phyloP scores from a whole-genome alignment of 139 green algal genomes.

The Picochlorum sp. region DNA sequence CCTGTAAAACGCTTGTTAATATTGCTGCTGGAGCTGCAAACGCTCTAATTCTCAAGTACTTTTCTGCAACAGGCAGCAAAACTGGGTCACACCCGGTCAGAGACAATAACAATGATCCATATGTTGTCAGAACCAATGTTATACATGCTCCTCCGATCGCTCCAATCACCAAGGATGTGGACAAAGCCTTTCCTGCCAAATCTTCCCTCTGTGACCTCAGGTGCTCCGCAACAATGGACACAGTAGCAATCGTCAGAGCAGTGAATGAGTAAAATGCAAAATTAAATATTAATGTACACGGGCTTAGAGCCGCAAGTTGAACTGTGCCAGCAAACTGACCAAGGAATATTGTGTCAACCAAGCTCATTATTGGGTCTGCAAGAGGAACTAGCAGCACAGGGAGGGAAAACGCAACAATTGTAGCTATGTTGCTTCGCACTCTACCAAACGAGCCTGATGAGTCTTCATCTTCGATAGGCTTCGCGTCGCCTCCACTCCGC shows the following conservation, averaged over 20 bases:
- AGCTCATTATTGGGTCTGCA: slow-evolving; percentile 69
- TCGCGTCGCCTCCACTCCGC: neutral
- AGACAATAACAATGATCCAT: slow-evolving; percentile 31
- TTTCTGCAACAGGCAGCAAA: slow-evolving; percentile 35
- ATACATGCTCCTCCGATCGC: slow-evolving; percentile 6
- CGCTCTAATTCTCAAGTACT: slow-evolving; percentile 66
- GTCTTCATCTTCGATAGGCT: neutral
- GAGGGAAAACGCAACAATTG: slow-evolving; percentile 18
- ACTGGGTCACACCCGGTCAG: slow-evolving; percentile 37
- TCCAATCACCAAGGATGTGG: slow-evolving; percentile 14
- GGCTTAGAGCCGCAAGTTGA: slow-evolving; percentile 64
- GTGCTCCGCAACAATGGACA: slow-evolving; percentile 19
- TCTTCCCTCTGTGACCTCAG: slow-evolving; percentile 8
- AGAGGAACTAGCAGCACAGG: slow-evolving; percentile 56
- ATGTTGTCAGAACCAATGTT: slow-evolving; percentile 14
- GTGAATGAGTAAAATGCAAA: slow-evolving; percentile 58
- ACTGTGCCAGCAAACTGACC: slow-evolving; percentile 35
- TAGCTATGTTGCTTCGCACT: neutral
- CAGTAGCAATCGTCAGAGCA: slow-evolving; percentile 38
- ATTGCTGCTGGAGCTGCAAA: slow-evolving; percentile 61
- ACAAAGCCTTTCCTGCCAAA: neutral
- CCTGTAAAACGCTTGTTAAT: slow-evolving; percentile 40
- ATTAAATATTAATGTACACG: slow-evolving; percentile 62
- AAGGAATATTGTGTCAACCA: slow-evolving; percentile 67
- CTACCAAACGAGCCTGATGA: neutral